phyloP scores from a whole-genome alignment of 1,284 basidiomycete species.

The Cutaneotrichosporon cyanovorans region DNA sequence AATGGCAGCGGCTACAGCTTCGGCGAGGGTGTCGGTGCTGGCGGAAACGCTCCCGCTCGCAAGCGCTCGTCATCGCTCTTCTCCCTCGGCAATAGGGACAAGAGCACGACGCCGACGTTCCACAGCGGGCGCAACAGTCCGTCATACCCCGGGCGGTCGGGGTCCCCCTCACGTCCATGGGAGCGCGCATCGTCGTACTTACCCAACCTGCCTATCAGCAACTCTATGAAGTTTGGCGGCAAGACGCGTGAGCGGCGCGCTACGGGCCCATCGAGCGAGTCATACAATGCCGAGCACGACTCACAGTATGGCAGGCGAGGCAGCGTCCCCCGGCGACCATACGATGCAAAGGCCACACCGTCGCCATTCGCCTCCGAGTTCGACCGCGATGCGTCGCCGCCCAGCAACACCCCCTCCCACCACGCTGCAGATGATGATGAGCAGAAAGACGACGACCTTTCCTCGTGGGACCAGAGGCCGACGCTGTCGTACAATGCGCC shows the following conservation, averaged over 20 bases:
- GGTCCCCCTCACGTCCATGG: constrained; percentile 9
- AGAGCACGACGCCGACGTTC: background rate
- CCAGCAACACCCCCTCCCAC: background rate
- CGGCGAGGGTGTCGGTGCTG: constrained; percentile 38
- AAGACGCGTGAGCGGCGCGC: constrained; percentile 10
- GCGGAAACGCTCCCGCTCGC: constrained; percentile 9
- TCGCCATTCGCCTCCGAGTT: constrained; percentile 15
- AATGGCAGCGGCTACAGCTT: constrained; percentile 30
- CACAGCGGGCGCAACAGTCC: background rate
- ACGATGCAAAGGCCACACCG: constrained; percentile 14
- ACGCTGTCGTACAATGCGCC: too few relatives aligned
- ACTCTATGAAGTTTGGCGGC: constrained; percentile 7
- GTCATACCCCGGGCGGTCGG: background rate
- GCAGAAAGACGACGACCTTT: too few relatives aligned
- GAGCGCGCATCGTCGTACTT: constrained; percentile 25
- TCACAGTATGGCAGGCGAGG: background rate
- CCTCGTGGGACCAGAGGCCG: too few relatives aligned
- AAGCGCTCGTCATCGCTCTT: constrained; percentile 21
- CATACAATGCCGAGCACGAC: constrained; percentile 30
- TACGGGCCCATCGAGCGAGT: constrained; percentile 25
- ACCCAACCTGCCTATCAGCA: constrained; percentile 18
- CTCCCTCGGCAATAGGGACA: constrained; percentile 5
- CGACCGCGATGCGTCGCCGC: constrained; percentile 1
- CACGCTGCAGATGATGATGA: background rate
- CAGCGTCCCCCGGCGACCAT: constrained; percentile 21